phyloP scores from a whole-genome alignment of 2,329 filamentous ascomycete species.

The Tolypocladium sp. region DNA sequence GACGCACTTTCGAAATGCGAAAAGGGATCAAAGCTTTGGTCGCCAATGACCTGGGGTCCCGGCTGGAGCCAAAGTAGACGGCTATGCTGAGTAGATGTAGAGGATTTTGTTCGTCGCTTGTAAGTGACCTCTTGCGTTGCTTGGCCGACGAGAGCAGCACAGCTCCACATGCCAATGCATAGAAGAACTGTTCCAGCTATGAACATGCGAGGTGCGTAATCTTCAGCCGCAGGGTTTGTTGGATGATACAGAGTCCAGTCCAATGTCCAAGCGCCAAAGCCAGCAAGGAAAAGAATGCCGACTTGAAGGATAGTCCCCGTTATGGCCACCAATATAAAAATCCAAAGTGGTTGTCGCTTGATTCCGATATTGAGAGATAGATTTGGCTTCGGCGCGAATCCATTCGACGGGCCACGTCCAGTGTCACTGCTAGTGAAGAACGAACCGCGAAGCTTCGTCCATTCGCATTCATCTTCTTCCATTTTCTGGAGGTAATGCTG shows the following conservation, averaged over 20 bases:
- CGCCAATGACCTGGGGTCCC: slow-evolving; percentile 10
- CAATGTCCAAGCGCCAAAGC: slow-evolving; percentile 7
- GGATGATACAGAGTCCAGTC: slow-evolving; percentile 4
- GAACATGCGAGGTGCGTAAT: slow-evolving; percentile 10
- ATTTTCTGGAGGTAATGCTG: not conserved
- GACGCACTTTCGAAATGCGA: slow-evolving; percentile 6
- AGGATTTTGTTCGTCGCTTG: not conserved
- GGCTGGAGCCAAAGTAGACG: slow-evolving; percentile 12
- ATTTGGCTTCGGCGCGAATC: slow-evolving; percentile 5
- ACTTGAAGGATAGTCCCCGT: slow-evolving; percentile 7
- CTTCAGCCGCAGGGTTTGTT: not conserved
- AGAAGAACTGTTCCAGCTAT: slow-evolving; percentile 10
- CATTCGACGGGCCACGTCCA: not conserved
- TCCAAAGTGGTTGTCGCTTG: slow-evolving; percentile 2
- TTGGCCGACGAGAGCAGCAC: slow-evolving; percentile 11
- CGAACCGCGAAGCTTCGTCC: not conserved
- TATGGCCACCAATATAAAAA: slow-evolving; percentile 5
- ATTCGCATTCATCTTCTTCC: not conserved
- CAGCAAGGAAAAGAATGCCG: slow-evolving; percentile 8
- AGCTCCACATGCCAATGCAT: slow-evolving; percentile 11
- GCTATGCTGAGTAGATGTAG: not conserved
- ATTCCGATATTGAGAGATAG: slow-evolving; percentile 8
- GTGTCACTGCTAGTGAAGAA: not conserved
- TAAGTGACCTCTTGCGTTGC: slow-evolving; percentile 8
- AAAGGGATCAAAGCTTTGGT: slow-evolving; percentile 14